These are phyloP conservation scores for Hortiboletus flavorubellus DNA, from an alignment of 768 basidiomycete genomes.

Conservation along the genomic window DNA sequence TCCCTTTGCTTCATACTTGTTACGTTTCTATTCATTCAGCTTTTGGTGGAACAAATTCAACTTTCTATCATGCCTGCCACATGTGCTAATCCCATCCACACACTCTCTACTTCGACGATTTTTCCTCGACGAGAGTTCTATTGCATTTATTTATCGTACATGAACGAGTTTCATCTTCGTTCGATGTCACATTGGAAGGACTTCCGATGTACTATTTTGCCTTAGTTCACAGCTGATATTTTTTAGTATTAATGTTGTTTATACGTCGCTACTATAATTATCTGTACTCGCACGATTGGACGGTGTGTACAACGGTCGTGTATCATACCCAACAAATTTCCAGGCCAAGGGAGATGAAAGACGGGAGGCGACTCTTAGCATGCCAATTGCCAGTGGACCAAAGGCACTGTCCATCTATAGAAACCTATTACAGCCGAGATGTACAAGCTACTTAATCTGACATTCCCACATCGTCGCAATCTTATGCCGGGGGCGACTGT, in stretches of 20 bases:
- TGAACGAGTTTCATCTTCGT: slow-evolving; percentile 17
- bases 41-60: slow-evolving; percentile 15
- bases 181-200: slow-evolving; percentile 21
- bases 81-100: slow-evolving; percentile 7
- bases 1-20: slow-evolving; percentile 19
- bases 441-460: too few species aligned
- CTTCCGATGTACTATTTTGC: slow-evolving; percentile 30
- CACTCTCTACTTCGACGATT: slow-evolving; percentile 6
- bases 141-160: slow-evolving; percentile 22
- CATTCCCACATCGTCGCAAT: too few species aligned
- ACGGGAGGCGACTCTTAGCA: too few species aligned
- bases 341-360: neutral
- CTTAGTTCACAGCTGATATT: slow-evolving; percentile 24
- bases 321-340: neutral
- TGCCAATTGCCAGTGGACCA: too few species aligned
- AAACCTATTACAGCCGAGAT: too few species aligned
- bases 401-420: too few species aligned
- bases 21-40: slow-evolving; percentile 6
- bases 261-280: slow-evolving; percentile 29
- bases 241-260: slow-evolving; percentile 32
- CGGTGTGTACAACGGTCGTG: neutral
- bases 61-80: neutral
- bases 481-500: too few species aligned
- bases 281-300: slow-evolving; percentile 17
- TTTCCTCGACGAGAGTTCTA: slow-evolving; percentile 4